A percentile compares a stretch with the other conserved stretches of the same genome.
Evolutionary conservation across 2,329 filamentous ascomycete genomes (phyloP).

Genomic region (Didymella lethalis): DNA sequence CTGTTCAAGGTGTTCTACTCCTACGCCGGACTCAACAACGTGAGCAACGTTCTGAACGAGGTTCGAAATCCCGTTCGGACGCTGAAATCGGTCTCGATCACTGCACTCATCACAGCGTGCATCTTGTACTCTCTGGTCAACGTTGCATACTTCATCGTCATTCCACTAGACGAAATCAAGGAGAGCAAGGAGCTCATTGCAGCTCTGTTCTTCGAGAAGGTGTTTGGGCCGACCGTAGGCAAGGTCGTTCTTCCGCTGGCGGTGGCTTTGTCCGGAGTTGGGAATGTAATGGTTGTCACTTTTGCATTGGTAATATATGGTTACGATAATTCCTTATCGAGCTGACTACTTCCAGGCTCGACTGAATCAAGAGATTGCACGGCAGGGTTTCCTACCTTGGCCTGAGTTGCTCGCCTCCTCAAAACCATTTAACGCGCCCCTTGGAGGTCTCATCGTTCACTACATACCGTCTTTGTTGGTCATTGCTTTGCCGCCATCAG

Average conservation of each 20-base stretch:
- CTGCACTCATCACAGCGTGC: slow-evolving; percentile 68
- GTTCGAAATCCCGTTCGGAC: slow-evolving; percentile 73
- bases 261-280: slow-evolving; percentile 71
- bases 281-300: slow-evolving; percentile 77
- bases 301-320: slow-evolving; percentile 66
- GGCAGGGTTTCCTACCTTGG: slow-evolving; percentile 74
- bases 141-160: slow-evolving; percentile 68
- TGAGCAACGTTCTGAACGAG: slow-evolving; percentile 76
- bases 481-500: slow-evolving; percentile 69
- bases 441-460: slow-evolving; percentile 73
- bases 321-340: too few relatives aligned
- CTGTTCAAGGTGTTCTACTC: slow-evolving; percentile 74
- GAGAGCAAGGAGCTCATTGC: slow-evolving; percentile 72
- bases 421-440: slow-evolving; percentile 70
- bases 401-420: slow-evolving; percentile 68
- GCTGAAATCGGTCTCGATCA: slow-evolving; percentile 67
- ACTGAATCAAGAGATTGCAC: slow-evolving; percentile 75
- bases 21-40: slow-evolving; percentile 71
- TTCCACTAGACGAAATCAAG: slow-evolving; percentile 72
- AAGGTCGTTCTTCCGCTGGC: slow-evolving; percentile 67
- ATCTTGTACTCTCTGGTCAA: slow-evolving; percentile 73
- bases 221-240: slow-evolving; percentile 68
- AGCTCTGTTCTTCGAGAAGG: slow-evolving; percentile 70
- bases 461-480: slow-evolving; percentile 73
- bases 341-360: slow-evolving; percentile 60